Conservation (phyloP, 345 rosid genomes). For the Hibiscus syriacus region DNA sequence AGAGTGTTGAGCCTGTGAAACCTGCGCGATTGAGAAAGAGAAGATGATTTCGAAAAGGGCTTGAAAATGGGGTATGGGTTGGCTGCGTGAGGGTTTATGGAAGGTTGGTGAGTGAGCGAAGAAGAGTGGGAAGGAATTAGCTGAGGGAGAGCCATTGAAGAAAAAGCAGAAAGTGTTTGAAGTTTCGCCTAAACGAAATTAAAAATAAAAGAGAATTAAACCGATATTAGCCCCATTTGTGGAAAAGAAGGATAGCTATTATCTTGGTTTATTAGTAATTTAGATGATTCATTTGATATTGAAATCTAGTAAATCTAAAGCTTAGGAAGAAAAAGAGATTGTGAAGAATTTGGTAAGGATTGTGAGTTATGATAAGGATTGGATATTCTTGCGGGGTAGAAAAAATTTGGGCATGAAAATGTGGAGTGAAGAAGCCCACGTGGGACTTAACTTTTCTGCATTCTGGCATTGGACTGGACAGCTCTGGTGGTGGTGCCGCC, state of each 20-base stretch:
- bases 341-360: conserved; percentile 18
- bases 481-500: background rate
- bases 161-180: background rate
- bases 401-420: conserved; percentile 1
- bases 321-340: background rate
- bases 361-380: conserved; percentile 6
- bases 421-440: conserved; percentile 29
- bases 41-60: conserved; percentile 6
- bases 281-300: background rate
- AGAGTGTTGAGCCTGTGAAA: conserved; percentile 9
- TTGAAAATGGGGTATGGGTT: conserved; percentile 10
- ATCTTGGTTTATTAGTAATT: background rate
- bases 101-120: conserved; percentile 25
- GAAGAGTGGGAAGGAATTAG: conserved; percentile 41
- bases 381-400: conserved; percentile 23
- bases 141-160: conserved; percentile 65
- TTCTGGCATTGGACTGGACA: background rate
- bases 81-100: conserved; percentile 23
- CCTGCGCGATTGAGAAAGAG: conserved; percentile 16
- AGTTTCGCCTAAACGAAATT: background rate
- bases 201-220: background rate
- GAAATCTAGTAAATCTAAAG: background rate
- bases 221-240: background rate
- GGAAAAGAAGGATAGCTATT: background rate
- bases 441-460: conserved; percentile 17